phyloP scores from a whole-genome alignment of 2,329 filamentous ascomycete species.

The Blastomyces gilchristii region DNA sequence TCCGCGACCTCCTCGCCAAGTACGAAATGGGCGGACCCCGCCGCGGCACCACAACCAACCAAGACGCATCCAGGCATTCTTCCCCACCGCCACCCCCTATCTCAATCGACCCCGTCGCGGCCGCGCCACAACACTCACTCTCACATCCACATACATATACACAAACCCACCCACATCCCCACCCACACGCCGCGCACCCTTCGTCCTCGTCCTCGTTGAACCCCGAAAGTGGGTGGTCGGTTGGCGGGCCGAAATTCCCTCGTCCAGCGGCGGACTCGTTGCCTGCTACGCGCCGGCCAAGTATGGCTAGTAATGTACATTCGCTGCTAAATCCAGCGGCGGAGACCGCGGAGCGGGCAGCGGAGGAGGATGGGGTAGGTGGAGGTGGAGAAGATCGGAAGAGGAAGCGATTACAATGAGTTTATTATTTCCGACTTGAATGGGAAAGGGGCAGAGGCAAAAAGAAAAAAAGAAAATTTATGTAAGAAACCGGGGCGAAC shows the following conservation, averaged over 20 bases:
- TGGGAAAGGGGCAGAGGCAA: too few relatives aligned
- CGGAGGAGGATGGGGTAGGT: conserved; percentile 44
- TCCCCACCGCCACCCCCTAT: conserved; percentile 30
- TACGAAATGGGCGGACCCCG: conserved; percentile 54
- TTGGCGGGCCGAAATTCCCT: conserved; percentile 38
- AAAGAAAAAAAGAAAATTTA: not conserved
- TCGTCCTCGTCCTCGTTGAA: conserved; percentile 30
- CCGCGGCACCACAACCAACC: conserved; percentile 21
- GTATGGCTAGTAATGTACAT: conserved; percentile 62
- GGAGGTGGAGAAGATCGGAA: conserved; percentile 46
- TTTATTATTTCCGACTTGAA: too few relatives aligned
- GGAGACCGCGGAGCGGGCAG: conserved; percentile 55
- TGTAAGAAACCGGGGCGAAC: too few relatives aligned
- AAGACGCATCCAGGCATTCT: conserved; percentile 41
- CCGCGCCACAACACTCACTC: not conserved
- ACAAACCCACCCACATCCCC: conserved; percentile 21
- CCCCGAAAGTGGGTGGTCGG: conserved; percentile 47
- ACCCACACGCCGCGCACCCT: conserved; percentile 24
- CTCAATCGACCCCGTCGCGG: not conserved
- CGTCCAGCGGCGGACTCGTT: conserved; percentile 32
- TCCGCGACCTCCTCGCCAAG: conserved; percentile 51
- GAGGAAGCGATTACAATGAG: conserved; percentile 41
- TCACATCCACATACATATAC: not conserved
- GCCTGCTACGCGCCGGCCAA: conserved; percentile 56
- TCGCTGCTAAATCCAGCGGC: conserved; percentile 58